Evolutionary conservation across 2,329 filamentous ascomycete genomes (phyloP).

Genomic region (Fusarium sp.): DNA sequence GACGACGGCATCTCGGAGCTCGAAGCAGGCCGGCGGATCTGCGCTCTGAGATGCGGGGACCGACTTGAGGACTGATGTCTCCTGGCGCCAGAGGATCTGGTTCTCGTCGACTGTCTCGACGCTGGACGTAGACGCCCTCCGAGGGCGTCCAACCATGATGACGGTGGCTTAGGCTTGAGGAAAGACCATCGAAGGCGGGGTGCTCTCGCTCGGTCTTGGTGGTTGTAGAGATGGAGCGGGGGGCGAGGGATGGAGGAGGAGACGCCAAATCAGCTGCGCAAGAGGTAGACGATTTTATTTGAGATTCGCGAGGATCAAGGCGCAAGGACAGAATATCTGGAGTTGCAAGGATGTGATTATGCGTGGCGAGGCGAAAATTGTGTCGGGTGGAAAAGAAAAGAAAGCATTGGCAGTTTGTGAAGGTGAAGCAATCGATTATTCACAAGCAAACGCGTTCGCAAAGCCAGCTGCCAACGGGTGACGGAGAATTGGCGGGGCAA

Average conservation of each 20-base stretch:
- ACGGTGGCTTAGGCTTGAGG: slow-evolving; percentile 45
- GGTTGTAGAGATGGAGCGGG: background rate
- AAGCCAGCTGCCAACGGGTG: background rate
- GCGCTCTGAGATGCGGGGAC: slow-evolving; percentile 50
- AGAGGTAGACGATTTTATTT: slow-evolving; percentile 4
- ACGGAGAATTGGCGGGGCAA: slow-evolving; percentile 32
- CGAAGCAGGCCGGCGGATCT: slow-evolving; percentile 74
- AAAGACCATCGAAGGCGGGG: slow-evolving; percentile 31
- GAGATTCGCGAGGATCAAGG: background rate
- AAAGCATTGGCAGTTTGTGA: background rate
- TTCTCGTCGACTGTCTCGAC: slow-evolving; percentile 60
- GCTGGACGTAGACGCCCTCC: slow-evolving; percentile 63
- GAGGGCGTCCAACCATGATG: slow-evolving; percentile 58
- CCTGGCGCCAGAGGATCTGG: slow-evolving; percentile 54
- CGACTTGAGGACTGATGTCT: slow-evolving; percentile 53
- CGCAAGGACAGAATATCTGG: no score
- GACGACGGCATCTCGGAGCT: slow-evolving; percentile 74
- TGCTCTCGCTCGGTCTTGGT: slow-evolving; percentile 6
- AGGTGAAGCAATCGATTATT: background rate
- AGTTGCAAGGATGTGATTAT: background rate
- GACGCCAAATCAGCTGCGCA: background rate
- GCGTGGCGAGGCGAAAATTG: background rate
- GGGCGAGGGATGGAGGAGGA: background rate
- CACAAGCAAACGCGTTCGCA: slow-evolving; percentile 38
- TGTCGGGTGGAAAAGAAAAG: background rate